Base-by-base conservation (phyloP, 495 filamentous ascomycete genomes). In the Aspergillus incahuasiensis region DNA sequence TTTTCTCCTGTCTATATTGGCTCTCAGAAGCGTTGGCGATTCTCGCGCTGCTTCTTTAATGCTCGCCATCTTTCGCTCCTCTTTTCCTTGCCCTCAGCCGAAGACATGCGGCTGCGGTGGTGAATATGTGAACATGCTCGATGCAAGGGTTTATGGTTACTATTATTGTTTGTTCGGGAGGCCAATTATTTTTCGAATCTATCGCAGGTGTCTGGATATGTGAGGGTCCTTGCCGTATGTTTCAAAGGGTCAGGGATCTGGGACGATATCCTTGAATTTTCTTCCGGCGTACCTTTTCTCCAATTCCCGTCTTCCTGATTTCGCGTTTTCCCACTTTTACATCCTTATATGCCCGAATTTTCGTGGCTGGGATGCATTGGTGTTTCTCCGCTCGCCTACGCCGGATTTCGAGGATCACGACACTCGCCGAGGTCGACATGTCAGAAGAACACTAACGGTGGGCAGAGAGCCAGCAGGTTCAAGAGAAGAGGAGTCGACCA, bases 401-500 rank as follows among this genome's bases (percentile, higher is more conserved):
- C 44, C 32, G 51, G 51, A 51, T 50, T 32, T 39, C 44, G 48
- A 39, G 15, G 30, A 43, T 19, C 15, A 9, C n/a, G 30, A 24
- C 30, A 5, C 20, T 38, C 24, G 34, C 48, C 7, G 34, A 32
- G 38, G 38, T 1, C 15, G 3, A 40, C 5, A n/a, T 18, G 38
- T 16, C 15, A 40, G 38, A 40, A 8, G 48, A 46, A 32, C 41
- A 30, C 42, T 24, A 35, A 18, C 19, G 52, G 48, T 21, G 54
- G 53, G 44, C 25, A 55, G 48, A 48, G 54, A 41, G 38, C 43
- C 40, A 24, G 18, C 16, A 40, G 19, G 32, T 38, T 21, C 40
- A 66, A 67, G 69, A 72, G 70, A 66, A 67, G 69, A 72, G 70
- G 68, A 66, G 73, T 75, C 69, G 64, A 64, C 67, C 65, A 65